phyloP scores from a whole-genome alignment of 805 yeast genomes.

The Candida namnaoensis region DNA sequence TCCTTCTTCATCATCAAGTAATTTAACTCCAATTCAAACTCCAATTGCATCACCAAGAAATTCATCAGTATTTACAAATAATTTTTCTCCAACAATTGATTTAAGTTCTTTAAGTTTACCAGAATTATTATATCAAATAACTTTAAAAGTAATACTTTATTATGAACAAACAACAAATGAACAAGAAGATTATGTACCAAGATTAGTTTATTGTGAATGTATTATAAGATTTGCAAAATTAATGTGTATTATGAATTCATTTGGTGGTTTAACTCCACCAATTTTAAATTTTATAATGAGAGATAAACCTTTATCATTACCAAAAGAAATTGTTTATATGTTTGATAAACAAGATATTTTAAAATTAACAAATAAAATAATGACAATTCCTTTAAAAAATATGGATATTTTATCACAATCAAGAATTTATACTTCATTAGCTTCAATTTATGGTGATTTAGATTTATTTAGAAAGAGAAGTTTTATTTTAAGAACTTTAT shows the following conservation, averaged over 20 bases:
- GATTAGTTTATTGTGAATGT: slow-evolving; percentile 66
- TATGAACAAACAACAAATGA: slow-evolving; percentile 46
- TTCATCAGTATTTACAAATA: slow-evolving; percentile 24
- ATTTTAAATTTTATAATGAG: slow-evolving; percentile 38
- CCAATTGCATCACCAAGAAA: slow-evolving; percentile 39
- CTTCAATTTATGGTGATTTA: slow-evolving; percentile 52
- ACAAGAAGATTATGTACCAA: slow-evolving; percentile 75
- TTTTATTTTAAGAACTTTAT: slow-evolving; percentile 56
- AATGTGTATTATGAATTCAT: slow-evolving; percentile 41
- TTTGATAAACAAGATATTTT: slow-evolving; percentile 36
- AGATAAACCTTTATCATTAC: slow-evolving; percentile 18
- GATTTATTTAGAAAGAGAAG: slow-evolving; percentile 61
- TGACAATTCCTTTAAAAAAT: slow-evolving; percentile 33
- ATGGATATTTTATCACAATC: slow-evolving; percentile 47
- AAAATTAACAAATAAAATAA: slow-evolving; percentile 35
- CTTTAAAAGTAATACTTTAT: slow-evolving; percentile 29
- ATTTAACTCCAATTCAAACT: slow-evolving; percentile 11
- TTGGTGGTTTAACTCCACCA: slow-evolving; percentile 35
- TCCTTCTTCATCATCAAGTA: background rate
- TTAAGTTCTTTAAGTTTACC: slow-evolving; percentile 14
- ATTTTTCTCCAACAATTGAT: slow-evolving; percentile 2
- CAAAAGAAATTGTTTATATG: slow-evolving; percentile 5
- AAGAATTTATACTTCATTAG: slow-evolving; percentile 55
- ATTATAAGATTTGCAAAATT: slow-evolving; percentile 56
- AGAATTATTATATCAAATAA: slow-evolving; percentile 27